A percentile compares a stretch with the other conserved stretches of the same genome.
Conservation (phyloP, 2,329 filamentous ascomycete species). For the Fusarium sp. region DNA sequence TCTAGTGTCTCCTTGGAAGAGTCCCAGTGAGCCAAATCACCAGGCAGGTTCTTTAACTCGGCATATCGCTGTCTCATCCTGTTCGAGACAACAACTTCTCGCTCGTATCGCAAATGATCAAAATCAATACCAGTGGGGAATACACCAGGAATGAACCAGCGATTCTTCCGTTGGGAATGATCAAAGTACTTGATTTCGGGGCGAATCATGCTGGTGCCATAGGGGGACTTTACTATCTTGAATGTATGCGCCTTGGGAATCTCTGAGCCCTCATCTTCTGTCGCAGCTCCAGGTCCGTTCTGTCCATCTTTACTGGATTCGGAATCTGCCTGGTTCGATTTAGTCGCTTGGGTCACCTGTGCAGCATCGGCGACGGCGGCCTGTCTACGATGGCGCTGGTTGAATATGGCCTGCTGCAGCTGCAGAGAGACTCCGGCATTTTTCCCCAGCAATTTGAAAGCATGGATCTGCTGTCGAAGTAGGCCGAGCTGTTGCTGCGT, state of each 20-base stretch:
- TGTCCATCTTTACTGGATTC: constrained; percentile 50
- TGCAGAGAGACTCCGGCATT: constrained; percentile 82
- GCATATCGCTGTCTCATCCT: constrained; percentile 85
- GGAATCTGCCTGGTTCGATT: constrained; percentile 45
- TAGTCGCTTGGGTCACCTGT: constrained; percentile 47
- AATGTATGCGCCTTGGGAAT: constrained; percentile 63
- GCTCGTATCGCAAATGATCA: constrained; percentile 84
- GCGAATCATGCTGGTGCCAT: constrained; percentile 63
- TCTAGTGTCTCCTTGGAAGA: constrained; percentile 73
- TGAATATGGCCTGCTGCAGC: constrained; percentile 85
- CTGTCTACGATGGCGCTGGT: constrained; percentile 73
- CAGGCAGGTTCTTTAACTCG: constrained; percentile 84
- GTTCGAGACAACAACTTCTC: constrained; percentile 90
- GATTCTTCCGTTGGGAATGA: constrained; percentile 78
- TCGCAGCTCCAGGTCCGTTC: constrained; percentile 48
- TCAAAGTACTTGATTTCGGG: constrained; percentile 79
- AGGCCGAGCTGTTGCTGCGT: constrained; percentile 81
- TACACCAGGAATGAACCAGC: constrained; percentile 84
- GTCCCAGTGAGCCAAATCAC: constrained; percentile 90
- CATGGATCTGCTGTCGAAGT: constrained; percentile 86
- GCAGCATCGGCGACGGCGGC: constrained; percentile 61
- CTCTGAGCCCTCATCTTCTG: constrained; percentile 47
- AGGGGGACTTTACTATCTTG: constrained; percentile 80
- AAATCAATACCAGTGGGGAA: constrained; percentile 91
- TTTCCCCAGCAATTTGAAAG: constrained; percentile 90